These are phyloP conservation scores for Tephrocybe sp. DNA, from an alignment of 768 basidiomycete species.

Conservation along the genomic window DNA sequence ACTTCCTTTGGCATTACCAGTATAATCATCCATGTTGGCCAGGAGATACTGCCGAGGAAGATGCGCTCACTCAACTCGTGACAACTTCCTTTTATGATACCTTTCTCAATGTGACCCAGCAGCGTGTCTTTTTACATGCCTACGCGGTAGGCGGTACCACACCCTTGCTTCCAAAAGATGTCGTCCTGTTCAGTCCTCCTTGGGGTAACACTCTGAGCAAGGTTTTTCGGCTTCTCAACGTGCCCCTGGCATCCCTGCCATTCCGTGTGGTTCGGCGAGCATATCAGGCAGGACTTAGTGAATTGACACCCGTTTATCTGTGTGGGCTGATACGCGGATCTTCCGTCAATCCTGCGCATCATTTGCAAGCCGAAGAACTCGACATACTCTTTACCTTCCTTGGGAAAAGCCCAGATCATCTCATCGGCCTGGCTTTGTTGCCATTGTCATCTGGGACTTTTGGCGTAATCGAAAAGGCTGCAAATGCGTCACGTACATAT, in stretches of 20 bases:
- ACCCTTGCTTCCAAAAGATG: conserved; percentile 1
- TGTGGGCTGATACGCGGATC: conserved; percentile 21
- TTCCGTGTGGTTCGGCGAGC: conserved; percentile 19
- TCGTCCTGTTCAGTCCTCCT: background rate
- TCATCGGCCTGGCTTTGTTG: conserved; percentile 33
- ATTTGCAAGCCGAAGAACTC: conserved; percentile 21
- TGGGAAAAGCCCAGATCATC: conserved; percentile 10
- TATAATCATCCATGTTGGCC: conserved; percentile 38
- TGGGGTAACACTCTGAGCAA: conserved; percentile 14
- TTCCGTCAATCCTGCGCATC: conserved; percentile 5
- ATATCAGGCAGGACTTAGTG: conserved; percentile 15
- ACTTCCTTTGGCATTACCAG: conserved; percentile 19
- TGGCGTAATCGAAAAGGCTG: conserved; percentile 21
- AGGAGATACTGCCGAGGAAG: conserved; percentile 19
- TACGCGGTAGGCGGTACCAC: background rate
- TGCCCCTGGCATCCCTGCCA: conserved; percentile 22
- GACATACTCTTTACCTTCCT: conserved; percentile 28
- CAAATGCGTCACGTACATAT: conserved; percentile 13
- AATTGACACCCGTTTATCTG: conserved; percentile 26
- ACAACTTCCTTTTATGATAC: conserved; percentile 7
- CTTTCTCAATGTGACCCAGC: background rate
- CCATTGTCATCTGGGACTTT: conserved; percentile 35
- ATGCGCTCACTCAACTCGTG: conserved; percentile 2
- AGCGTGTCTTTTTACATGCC: conserved; percentile 3
- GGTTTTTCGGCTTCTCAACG: conserved; percentile 22